phyloP scores from a whole-genome alignment of 2,329 filamentous ascomycete species.

The Leptographium wingfieldii region DNA sequence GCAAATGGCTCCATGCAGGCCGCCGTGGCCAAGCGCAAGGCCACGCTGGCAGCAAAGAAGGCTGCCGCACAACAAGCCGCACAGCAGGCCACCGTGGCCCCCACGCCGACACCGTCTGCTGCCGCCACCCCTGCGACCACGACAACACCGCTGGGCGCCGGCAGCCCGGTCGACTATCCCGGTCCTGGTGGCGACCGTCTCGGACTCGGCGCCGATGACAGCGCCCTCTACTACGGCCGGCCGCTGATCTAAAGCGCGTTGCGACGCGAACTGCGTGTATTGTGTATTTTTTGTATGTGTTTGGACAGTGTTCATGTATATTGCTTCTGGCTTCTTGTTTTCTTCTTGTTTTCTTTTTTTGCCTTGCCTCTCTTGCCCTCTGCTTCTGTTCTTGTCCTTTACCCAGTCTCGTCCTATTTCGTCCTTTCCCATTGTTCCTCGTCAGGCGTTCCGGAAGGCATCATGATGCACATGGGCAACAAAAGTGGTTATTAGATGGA shows the following conservation, averaged over 20 bases:
- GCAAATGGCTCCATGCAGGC: conserved; percentile 46
- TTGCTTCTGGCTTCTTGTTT: background rate
- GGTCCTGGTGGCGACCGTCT: background rate
- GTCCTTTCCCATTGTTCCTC: background rate
- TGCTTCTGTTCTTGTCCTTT: background rate
- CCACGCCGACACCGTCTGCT: background rate
- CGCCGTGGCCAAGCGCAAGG: conserved; percentile 48
- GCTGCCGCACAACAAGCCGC: conserved; percentile 14
- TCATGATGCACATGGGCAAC: background rate
- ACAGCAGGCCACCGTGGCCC: background rate
- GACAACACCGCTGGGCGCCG: background rate
- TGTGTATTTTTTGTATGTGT: background rate
- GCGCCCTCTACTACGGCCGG: background rate
- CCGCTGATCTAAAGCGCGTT: background rate
- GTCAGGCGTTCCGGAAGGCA: background rate
- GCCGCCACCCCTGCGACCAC: background rate
- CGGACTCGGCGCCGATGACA: background rate
- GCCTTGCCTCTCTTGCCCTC: background rate
- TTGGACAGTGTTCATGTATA: background rate
- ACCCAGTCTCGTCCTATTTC: background rate
- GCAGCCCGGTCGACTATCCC: background rate
- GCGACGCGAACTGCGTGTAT: background rate
- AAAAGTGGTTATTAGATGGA: background rate
- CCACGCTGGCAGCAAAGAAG: conserved; percentile 47
- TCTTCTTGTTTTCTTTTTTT: background rate